Evolutionary conservation across 495 filamentous ascomycete species (phyloP), one percentile per base, ranked within the genome.

Genomic region (Neurospora sp.): DNA sequence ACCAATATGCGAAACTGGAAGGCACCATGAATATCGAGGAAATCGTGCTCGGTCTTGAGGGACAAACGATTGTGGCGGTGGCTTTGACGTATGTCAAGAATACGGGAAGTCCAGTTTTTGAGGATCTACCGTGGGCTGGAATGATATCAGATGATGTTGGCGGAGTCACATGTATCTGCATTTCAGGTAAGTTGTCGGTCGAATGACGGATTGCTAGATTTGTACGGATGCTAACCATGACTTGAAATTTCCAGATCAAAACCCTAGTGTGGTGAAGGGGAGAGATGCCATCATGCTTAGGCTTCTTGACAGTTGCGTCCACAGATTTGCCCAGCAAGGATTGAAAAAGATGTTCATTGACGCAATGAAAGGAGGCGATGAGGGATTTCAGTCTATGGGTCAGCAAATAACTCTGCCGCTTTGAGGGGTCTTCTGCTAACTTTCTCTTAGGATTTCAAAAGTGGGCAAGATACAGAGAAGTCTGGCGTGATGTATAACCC

Each of bases 161-260:
- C 20, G 88, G 89, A 22, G 83, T 90, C 39, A 87, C 88, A 40
- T 91, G 89, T 74, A 81, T 91, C 45, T 88, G 88, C 77, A 86
- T 90, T 74, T 79, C 79, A 76, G 85, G 88, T 87, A 18, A 70
- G 78, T 82, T 75, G 72, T 18, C 12, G 4, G 53, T 31, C 39
- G 59, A 18, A 40, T 37, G 41, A 70, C n/a, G 16, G 9, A 22
- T 39, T 31, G 3, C 22, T 9, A 38, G 14, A 12, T 16, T 9
- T 61, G 2, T 35, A 35, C 1, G 27, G 27, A 73, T 69, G 53
- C 72, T 73, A 39, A 75, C 68, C 39, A 10, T 7, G 9, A 12
- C 27, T 27, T 65, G 27, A 18, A 35, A 9, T 9, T 37, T 2
- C 35, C 71, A 83, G 83, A 82, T 42, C 79, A 78, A 2, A 76